Conservation (phyloP, 2,329 filamentous ascomycete genomes). For the Nectriaceae sp. region DNA sequence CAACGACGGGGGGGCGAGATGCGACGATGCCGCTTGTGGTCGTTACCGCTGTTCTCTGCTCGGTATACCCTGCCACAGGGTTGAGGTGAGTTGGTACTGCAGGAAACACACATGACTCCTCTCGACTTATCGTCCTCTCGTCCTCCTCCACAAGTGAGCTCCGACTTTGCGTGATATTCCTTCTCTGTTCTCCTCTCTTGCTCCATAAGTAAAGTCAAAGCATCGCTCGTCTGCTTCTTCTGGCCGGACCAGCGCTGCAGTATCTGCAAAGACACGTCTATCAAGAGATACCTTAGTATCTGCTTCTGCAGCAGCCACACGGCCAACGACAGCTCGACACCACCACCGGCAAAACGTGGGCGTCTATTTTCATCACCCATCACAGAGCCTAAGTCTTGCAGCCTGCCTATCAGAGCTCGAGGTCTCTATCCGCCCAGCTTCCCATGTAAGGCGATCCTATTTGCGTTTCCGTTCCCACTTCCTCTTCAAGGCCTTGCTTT, state of each 20-base stretch:
- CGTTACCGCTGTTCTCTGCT: constrained; percentile 10
- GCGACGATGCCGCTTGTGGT: constrained; percentile 7
- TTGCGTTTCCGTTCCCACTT: constrained; percentile 24
- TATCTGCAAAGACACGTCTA: not conserved
- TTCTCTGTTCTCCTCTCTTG: not conserved
- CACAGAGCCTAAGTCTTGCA: constrained; percentile 22
- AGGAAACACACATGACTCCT: not conserved
- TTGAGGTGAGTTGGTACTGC: not conserved
- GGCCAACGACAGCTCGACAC: constrained; percentile 39
- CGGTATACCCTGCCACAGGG: not conserved
- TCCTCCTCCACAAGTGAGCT: not conserved
- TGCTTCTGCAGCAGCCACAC: not conserved
- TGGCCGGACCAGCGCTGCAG: not conserved
- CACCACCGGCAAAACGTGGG: constrained; percentile 22
- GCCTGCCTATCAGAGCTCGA: constrained; percentile 31
- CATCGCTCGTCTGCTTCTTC: not conserved
- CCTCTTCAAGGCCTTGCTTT: constrained; percentile 33
- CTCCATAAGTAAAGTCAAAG: no score
- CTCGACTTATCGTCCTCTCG: not conserved
- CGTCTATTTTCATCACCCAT: constrained; percentile 29
- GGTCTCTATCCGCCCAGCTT: constrained; percentile 19
- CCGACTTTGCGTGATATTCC: not conserved
- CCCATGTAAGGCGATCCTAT: constrained; percentile 30
- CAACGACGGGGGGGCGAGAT: constrained; percentile 5
- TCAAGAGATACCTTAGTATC: not conserved